Evolutionary conservation across 2,329 filamentous ascomycete genomes (phyloP).

Genomic region (Tolypocladium ovalisporum): DNA sequence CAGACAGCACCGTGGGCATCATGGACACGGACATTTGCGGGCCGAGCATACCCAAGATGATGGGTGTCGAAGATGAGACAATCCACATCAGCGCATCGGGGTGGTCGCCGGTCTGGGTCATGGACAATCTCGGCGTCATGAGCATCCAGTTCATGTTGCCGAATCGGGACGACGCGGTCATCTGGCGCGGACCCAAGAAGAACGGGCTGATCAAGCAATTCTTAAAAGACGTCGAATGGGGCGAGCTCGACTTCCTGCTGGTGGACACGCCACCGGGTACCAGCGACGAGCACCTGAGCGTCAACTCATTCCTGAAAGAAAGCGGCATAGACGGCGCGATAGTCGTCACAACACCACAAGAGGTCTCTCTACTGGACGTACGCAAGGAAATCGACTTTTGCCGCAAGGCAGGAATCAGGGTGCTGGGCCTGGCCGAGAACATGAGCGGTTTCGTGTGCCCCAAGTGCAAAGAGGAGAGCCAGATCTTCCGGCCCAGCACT

Average conservation of each 20-base stretch:
- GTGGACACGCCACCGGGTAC: conserved; percentile 96
- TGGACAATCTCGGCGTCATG: conserved; percentile 92
- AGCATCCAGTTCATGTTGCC: conserved; percentile 98
- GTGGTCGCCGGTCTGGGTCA: conserved; percentile 93
- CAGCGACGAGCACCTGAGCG: conserved; percentile 86
- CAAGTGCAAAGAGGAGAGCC: conserved; percentile 68
- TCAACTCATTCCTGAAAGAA: conserved; percentile 85
- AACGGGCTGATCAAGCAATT: conserved; percentile 98
- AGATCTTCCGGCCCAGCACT: conserved; percentile 87
- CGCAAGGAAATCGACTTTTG: conserved; percentile 98
- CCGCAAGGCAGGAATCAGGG: conserved; percentile 78
- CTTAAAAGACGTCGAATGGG: conserved; percentile 96
- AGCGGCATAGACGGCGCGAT: conserved; percentile 90
- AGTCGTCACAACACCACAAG: conserved; percentile 88
- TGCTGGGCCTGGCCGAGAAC: conserved; percentile 90
- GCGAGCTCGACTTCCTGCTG: conserved; percentile 82
- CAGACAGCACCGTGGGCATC: conserved; percentile 70
- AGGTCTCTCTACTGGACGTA: conserved; percentile 84
- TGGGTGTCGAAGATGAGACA: conserved; percentile 88
- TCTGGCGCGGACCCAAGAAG: conserved; percentile 97
- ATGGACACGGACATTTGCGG: conserved; percentile 99
- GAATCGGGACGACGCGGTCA: conserved; percentile 85
- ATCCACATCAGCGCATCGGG: conserved; percentile 83
- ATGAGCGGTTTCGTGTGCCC: conserved; percentile 97
- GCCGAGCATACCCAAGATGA: conserved; percentile 95